Evolutionary conservation across 1,139 yeast genomes (phyloP), one percentile per base, ranked within the genome.

Genomic region (Taphrina communis): DNA sequence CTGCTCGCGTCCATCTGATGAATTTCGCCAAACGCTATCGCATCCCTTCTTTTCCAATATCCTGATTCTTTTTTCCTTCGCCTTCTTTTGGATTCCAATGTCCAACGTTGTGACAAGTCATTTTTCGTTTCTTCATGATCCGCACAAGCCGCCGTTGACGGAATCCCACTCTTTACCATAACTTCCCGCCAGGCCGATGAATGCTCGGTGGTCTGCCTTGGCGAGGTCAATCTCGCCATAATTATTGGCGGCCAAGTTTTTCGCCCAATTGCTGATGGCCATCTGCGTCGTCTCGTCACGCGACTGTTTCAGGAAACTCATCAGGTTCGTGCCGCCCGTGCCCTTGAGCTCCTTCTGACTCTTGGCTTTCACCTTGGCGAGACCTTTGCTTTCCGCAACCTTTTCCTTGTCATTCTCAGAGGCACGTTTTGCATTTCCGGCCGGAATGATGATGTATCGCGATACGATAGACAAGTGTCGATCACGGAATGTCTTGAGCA

Each of bases 231-330:
- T 57, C 35, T 42, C 46, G 8, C 67, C 67, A 17, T 63, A 63
- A 19, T 57, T 53, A 31, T 63, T 42, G 36, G 52, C 52, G 21
- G 59, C 59, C 55, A 90, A 81, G 71, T 94, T 82, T 75, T 86
- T 85, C 77, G 96, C 97, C 97, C 97, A 90, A 66, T 81, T 83
- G 70, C 96, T 94, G 50, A 96, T 96, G 36, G 97, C 96, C 7
- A 92, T 86, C 74, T 88, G 94, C 53, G 96, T 96, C 9, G 97
- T 93, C 77, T 93, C 98, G 79, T 93, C 97, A 77, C 98, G 86
- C 73, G 97, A 93, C 78, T 93, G 97, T 77, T 92, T 92, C 76
- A 93, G 83, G 80, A 93, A 93, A 41, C 97, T 97, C 71, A 93
- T 84, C 74, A 93, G 82, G 0, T 96, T 88, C 0, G 97, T 93